Evolutionary conservation across 345 rosid species (phyloP).

Genomic region (Microthlaspi erraticum): DNA sequence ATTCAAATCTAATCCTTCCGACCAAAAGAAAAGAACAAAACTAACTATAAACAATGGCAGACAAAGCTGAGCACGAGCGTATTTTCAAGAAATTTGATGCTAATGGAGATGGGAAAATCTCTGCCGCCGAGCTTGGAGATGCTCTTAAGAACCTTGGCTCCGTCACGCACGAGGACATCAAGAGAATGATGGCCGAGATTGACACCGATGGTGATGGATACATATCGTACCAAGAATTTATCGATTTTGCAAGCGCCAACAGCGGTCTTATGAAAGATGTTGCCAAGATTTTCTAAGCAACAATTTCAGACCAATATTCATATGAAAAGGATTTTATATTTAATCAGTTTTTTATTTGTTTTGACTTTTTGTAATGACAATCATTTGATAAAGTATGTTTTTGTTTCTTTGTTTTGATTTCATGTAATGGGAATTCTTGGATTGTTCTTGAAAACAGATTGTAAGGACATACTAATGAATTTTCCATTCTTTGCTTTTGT

Average conservation of each 20-base stretch:
- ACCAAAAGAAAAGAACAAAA: slow-evolving; percentile 16
- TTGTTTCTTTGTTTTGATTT: slow-evolving; percentile 10
- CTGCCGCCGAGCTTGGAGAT: slow-evolving; percentile 75
- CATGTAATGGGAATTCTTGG: slow-evolving; percentile 24
- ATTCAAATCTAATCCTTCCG: neutral
- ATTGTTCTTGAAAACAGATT: slow-evolving; percentile 14
- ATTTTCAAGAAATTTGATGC: slow-evolving; percentile 83
- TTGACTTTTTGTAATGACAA: slow-evolving; percentile 39
- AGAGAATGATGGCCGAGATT: slow-evolving; percentile 88
- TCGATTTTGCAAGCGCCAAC: slow-evolving; percentile 72
- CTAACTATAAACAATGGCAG: slow-evolving; percentile 58
- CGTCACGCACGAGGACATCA: slow-evolving; percentile 61
- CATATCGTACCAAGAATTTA: slow-evolving; percentile 76
- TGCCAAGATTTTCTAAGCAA: slow-evolving; percentile 68
- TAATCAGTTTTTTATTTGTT: slow-evolving; percentile 26
- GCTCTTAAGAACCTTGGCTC: slow-evolving; percentile 72
- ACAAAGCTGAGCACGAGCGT: slow-evolving; percentile 59
- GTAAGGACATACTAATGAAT: slow-evolving; percentile 15
- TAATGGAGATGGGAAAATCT: slow-evolving; percentile 86
- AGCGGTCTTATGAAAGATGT: slow-evolving; percentile 85
- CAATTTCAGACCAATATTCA: neutral
- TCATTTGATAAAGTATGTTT: slow-evolving; percentile 34
- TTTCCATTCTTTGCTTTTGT: neutral
- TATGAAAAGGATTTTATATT: slow-evolving; percentile 7
- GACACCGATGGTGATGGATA: slow-evolving; percentile 90